Evolutionary conservation across 2,329 filamentous ascomycete genomes (phyloP).

Genomic region (Chaetomium olivaceum): DNA sequence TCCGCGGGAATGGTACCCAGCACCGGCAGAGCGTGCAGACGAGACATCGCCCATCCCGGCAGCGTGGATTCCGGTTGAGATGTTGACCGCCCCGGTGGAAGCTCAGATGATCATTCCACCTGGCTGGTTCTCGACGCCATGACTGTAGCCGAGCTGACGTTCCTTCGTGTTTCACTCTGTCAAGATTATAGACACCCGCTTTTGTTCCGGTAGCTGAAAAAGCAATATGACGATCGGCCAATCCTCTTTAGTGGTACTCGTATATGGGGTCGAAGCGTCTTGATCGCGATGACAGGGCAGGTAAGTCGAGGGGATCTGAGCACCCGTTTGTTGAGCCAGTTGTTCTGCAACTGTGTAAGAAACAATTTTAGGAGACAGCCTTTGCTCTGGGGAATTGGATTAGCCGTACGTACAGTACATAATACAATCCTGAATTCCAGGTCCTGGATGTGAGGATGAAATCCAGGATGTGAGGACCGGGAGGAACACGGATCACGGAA

Average conservation of each 20-base stretch:
- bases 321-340: not conserved
- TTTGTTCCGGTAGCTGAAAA: conserved; percentile 57
- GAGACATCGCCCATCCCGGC: not conserved
- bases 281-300: not conserved
- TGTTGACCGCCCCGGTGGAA: not conserved
- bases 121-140: not conserved
- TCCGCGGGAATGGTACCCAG: not conserved
- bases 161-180: not conserved
- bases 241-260: conserved; percentile 55
- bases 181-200: conserved; percentile 53
- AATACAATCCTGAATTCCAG: too few relatives aligned
- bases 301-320: not conserved
- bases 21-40: not conserved
- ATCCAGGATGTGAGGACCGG: too few relatives aligned
- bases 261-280: too few relatives aligned
- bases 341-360: not conserved
- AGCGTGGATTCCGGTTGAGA: not conserved
- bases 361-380: not conserved
- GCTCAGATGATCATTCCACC: not conserved
- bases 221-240: conserved; percentile 75
- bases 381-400: not conserved
- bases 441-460: too few relatives aligned
- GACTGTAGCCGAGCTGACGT: not conserved
- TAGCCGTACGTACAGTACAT: not conserved
- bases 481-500: not conserved